These are phyloP conservation scores for Apiosordaria backusii DNA, from an alignment of 495 filamentous ascomycete genomes.

Conservation along the genomic window DNA sequence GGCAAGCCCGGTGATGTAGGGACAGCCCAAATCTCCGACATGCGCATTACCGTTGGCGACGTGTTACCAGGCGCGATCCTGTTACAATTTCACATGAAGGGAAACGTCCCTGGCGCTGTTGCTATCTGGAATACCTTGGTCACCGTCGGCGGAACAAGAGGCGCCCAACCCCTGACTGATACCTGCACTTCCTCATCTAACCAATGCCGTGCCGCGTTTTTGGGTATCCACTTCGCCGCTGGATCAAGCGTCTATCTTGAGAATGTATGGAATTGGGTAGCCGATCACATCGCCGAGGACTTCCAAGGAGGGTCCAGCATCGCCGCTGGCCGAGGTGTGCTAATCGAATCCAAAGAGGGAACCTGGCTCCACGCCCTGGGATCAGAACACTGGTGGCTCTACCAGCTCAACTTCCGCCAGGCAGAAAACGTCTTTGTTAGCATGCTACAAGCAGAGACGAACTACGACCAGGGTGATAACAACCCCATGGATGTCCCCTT, in stretches of 20 bases:
- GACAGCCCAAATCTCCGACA: conserved; percentile 55
- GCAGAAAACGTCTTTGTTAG: conserved; percentile 74
- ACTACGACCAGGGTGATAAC: conserved; percentile 84
- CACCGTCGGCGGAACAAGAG: conserved; percentile 58
- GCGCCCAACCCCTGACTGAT: conserved; percentile 35
- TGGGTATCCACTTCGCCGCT: conserved; percentile 62
- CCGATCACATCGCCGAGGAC: conserved; percentile 69
- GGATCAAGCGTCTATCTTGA: conserved; percentile 59
- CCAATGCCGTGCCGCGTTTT: conserved; percentile 63
- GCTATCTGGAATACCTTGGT: conserved; percentile 60
- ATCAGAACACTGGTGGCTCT: conserved; percentile 71
- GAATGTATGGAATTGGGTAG: conserved; percentile 69
- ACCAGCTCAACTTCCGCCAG: conserved; percentile 69
- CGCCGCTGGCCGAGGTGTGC: conserved; percentile 47
- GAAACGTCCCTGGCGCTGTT: conserved; percentile 51
- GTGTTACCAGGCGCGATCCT: conserved; percentile 48
- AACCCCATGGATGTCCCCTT: conserved; percentile 43
- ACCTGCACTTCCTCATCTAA: conserved; percentile 40
- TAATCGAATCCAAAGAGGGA: conserved; percentile 55
- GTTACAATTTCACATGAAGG: conserved; percentile 58
- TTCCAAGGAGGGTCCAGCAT: conserved; percentile 43
- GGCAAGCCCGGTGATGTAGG: conserved; percentile 57
- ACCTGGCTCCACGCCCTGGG: conserved; percentile 66
- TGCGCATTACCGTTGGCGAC: conserved; percentile 48
- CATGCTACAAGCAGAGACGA: conserved; percentile 83